Evolutionary conservation across 1,284 basidiomycete species (phyloP).

Genomic region (Xerocomus amazonicus): DNA sequence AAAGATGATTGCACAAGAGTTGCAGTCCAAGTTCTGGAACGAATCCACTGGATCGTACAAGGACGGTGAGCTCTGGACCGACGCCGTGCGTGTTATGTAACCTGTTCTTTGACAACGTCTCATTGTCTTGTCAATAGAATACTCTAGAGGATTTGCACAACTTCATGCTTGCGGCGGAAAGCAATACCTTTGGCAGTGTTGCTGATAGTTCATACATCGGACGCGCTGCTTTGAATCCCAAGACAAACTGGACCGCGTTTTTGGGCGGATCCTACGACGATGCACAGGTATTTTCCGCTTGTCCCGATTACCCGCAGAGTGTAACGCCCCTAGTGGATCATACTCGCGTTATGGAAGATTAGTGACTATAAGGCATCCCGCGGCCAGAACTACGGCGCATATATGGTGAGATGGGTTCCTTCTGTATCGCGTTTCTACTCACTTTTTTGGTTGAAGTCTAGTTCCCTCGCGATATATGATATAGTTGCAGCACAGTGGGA

Average conservation of each 20-base stretch:
- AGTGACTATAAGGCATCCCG: slow-evolving; percentile 45
- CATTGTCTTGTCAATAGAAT: slow-evolving; percentile 36
- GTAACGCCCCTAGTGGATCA: slow-evolving; percentile 41
- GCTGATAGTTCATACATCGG: slow-evolving; percentile 45
- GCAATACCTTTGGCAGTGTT: slow-evolving; percentile 37
- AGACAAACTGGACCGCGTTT: slow-evolving; percentile 41
- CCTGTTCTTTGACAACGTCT: background rate
- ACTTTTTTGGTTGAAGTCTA: slow-evolving; percentile 30
- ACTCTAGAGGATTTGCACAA: slow-evolving; percentile 54
- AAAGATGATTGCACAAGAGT: slow-evolving; percentile 40
- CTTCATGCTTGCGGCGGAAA: slow-evolving; percentile 45
- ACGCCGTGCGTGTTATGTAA: slow-evolving; percentile 38
- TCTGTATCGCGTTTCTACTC: background rate
- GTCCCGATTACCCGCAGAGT: background rate
- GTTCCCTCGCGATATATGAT: slow-evolving; percentile 45
- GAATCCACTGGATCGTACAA: background rate
- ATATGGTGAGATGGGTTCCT: slow-evolving; percentile 33
- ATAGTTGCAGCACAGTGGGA: slow-evolving; percentile 50
- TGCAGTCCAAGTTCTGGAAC: slow-evolving; percentile 33
- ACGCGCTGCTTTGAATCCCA: slow-evolving; percentile 35
- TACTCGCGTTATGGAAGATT: slow-evolving; percentile 52
- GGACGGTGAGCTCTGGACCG: slow-evolving; percentile 48
- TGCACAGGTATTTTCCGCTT: slow-evolving; percentile 37
- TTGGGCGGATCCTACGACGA: slow-evolving; percentile 49
- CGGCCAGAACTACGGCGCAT: slow-evolving; percentile 35